phyloP scores from a whole-genome alignment of 495 filamentous ascomycete species.

The Aspergillus mulundensis region DNA sequence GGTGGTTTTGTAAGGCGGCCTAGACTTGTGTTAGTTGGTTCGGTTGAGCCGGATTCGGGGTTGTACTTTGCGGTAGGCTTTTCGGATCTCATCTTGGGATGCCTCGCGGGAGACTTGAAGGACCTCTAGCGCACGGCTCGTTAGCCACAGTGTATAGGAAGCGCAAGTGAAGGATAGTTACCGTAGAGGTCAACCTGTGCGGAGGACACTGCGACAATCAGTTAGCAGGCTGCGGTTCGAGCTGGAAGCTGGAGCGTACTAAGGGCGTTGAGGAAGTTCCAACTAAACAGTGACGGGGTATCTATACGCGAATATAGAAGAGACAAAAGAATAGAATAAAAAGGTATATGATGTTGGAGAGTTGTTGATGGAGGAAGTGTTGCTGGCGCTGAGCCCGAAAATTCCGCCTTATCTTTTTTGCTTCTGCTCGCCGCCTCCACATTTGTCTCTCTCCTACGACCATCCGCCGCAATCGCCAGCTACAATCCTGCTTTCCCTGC shows the following conservation, averaged over 20 bases:
- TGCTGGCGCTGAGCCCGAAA: slow-evolving; percentile 2
- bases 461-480: background rate
- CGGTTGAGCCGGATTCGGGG: background rate
- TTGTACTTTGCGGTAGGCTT: slow-evolving; percentile 91
- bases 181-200: slow-evolving; percentile 45
- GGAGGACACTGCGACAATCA: slow-evolving; percentile 32
- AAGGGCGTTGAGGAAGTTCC: background rate
- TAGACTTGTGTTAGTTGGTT: slow-evolving; percentile 26
- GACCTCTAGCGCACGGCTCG: slow-evolving; percentile 51
- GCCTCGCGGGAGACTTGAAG: slow-evolving; percentile 68
- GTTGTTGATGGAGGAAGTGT: background rate
- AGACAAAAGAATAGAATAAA: background rate
- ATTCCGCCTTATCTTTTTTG: slow-evolving; percentile 13
- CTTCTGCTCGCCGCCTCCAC: slow-evolving; percentile 26
- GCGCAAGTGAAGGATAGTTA: slow-evolving; percentile 15
- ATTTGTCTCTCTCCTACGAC: slow-evolving; percentile 20
- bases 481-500: background rate
- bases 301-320: background rate
- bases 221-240: slow-evolving; percentile 12
- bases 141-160: slow-evolving; percentile 2
- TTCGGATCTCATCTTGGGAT: slow-evolving; percentile 83
- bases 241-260: background rate
- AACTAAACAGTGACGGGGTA: background rate
- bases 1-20: slow-evolving; percentile 85
- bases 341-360: background rate